phyloP scores from a whole-genome alignment of 176 grass and related monocot genomes.

The Poa annua region DNA sequence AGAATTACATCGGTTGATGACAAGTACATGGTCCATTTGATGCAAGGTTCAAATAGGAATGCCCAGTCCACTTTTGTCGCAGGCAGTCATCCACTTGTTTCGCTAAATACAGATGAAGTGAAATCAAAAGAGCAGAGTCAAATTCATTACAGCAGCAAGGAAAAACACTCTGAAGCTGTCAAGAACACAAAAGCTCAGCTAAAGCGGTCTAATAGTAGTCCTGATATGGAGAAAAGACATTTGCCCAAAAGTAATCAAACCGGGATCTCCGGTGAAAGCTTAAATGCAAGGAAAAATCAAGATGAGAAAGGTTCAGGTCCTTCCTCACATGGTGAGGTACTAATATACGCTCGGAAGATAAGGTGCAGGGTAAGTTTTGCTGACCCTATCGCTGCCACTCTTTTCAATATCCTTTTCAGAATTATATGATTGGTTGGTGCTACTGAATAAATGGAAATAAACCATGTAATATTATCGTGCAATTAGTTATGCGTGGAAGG shows the following conservation, averaged over 20 bases:
- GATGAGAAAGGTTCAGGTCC: conserved; percentile 45
- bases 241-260: conserved; percentile 52
- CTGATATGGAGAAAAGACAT: conserved; percentile 81
- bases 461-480: conserved; percentile 11
- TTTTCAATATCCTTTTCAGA: conserved; percentile 41
- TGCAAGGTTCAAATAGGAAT: conserved; percentile 72
- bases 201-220: conserved; percentile 83
- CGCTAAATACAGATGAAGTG: conserved; percentile 41
- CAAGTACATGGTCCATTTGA: conserved; percentile 93
- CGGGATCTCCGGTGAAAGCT: conserved; percentile 41
- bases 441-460: conserved; percentile 29
- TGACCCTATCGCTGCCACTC: conserved; percentile 40
- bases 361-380: conserved; percentile 85
- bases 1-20: conserved; percentile 84
- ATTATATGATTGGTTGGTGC: conserved; percentile 22
- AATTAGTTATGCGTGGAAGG: background rate
- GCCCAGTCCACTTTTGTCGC: conserved; percentile 46
- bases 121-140: conserved; percentile 48
- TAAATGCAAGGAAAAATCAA: conserved; percentile 55
- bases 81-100: conserved; percentile 58
- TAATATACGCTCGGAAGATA: conserved; percentile 75
- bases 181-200: conserved; percentile 59
- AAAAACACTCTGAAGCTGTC: conserved; percentile 41
- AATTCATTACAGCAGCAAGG: conserved; percentile 46
- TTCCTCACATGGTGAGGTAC: conserved; percentile 57